Conservation (phyloP, 2,329 filamentous ascomycete species). For the Penicillium nordicum region DNA sequence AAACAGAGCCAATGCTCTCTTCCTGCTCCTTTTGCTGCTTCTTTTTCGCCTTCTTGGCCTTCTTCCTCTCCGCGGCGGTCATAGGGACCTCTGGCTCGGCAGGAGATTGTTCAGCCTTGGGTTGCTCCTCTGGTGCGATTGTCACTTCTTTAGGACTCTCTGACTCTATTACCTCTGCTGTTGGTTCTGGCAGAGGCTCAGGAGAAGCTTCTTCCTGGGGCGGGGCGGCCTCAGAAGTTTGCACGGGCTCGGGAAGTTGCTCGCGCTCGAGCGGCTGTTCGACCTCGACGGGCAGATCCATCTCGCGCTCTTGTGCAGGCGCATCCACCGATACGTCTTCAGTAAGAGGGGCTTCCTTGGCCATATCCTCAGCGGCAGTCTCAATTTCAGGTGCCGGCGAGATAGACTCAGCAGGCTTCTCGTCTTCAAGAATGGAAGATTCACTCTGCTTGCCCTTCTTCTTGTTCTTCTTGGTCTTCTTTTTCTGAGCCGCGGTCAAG, state of each 20-base stretch:
- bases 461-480: conserved; percentile 40
- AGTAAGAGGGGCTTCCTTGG: not conserved
- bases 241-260: not conserved
- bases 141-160: not conserved
- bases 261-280: not conserved
- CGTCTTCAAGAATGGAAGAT: conserved; percentile 11
- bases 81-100: conserved; percentile 12
- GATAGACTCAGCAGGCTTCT: conserved; percentile 9
- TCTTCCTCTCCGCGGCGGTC: conserved; percentile 16
- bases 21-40: conserved; percentile 15
- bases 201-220: not conserved
- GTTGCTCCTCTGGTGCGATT: not conserved
- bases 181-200: not conserved
- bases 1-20: not conserved
- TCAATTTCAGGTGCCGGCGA: not conserved
- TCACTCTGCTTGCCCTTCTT: conserved; percentile 22
- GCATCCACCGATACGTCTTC: conserved; percentile 1
- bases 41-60: conserved; percentile 19
- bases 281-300: not conserved
- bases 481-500: conserved; percentile 25
- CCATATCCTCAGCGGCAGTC: not conserved
- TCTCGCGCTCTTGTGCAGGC: not conserved
- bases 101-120: not conserved
- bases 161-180: not conserved
- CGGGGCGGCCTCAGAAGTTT: not conserved